Percentiles rank a stretch among this genome's conserved stretches.
Conservation (phyloP, 805 yeast species). For the Myxozyma mucilagina region DNA sequence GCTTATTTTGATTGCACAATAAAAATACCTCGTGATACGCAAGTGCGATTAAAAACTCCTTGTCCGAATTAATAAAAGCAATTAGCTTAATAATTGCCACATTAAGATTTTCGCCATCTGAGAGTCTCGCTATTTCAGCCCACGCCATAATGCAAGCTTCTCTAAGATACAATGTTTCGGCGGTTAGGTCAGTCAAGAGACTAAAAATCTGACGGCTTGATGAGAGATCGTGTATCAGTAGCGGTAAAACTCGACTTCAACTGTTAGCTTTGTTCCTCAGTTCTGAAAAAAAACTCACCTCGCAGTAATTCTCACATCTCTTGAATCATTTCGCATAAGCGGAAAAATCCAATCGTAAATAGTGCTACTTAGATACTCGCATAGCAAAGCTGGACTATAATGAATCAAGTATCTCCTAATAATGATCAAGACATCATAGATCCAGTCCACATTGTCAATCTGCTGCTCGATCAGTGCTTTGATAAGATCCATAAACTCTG, state of each 20-base stretch:
- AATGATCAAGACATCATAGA: not conserved
- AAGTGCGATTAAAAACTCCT: slow-evolving; percentile 65
- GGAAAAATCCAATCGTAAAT: not conserved
- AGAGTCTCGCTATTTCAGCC: slow-evolving; percentile 62
- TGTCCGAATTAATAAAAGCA: slow-evolving; percentile 62
- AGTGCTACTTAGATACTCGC: not conserved
- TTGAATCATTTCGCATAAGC: not conserved
- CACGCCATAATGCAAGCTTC: slow-evolving; percentile 48
- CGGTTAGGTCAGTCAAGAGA: not conserved
- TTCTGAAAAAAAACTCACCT: not conserved
- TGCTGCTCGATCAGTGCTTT: not conserved
- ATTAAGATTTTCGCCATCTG: slow-evolving; percentile 68
- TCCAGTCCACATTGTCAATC: not conserved
- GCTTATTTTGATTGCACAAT: too few relatives aligned
- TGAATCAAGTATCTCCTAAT: slow-evolving; percentile 2
- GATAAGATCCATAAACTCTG: not conserved
- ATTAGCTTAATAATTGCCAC: slow-evolving; percentile 64
- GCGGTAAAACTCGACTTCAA: slow-evolving; percentile 5
- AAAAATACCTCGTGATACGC: slow-evolving; percentile 61
- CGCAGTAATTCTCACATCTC: not conserved
- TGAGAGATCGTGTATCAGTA: not conserved
- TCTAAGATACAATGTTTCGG: not conserved
- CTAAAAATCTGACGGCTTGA: slow-evolving; percentile 10
- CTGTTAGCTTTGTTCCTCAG: not conserved
- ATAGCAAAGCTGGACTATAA: not conserved